phyloP scores from a whole-genome alignment of 768 basidiomycete species.

The Leucosporidium creatinivorum region DNA sequence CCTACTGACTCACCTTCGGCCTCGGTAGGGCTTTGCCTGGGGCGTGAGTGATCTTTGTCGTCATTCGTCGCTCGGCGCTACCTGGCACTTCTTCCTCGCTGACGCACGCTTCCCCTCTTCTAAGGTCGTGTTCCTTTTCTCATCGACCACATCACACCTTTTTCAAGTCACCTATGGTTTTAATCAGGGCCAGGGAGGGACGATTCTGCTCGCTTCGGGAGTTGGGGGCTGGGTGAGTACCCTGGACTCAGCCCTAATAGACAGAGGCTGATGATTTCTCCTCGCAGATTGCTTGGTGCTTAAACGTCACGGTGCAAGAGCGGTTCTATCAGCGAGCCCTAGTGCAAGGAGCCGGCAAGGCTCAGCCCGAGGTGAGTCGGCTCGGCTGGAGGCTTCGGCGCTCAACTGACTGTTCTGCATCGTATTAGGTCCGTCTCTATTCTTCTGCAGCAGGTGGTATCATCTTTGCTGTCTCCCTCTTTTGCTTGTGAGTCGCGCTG shows the following conservation, averaged over 20 bases:
- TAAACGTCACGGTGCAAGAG: conserved; percentile 21
- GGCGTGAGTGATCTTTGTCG: background rate
- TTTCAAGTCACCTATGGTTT: conserved; percentile 29
- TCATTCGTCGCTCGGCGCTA: too few relatives aligned
- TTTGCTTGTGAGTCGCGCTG: too few relatives aligned
- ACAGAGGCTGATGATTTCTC: too few relatives aligned
- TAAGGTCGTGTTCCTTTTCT: background rate
- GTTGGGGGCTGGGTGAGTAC: conserved; percentile 22
- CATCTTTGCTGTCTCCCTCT: conserved; percentile 6
- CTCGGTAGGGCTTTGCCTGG: background rate
- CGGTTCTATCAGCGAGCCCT: conserved; percentile 18
- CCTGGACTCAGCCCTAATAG: too few relatives aligned
- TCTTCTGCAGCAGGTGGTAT: background rate
- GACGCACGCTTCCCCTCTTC: too few relatives aligned
- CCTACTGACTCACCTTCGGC: too few relatives aligned
- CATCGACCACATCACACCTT: conserved; percentile 8
- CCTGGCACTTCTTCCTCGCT: too few relatives aligned
- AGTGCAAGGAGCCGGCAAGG: conserved; percentile 25
- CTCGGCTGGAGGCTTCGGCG: too few relatives aligned
- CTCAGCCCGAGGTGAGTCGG: conserved; percentile 25
- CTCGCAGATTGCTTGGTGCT: background rate
- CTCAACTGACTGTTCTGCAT: too few relatives aligned
- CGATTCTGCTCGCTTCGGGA: conserved; percentile 34
- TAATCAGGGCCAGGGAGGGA: conserved; percentile 16
- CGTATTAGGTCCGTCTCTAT: conserved; percentile 18